Percentiles rank a stretch among this genome's conserved stretches.
Evolutionary conservation across 331 rosid genomes (phyloP).

Genomic region (Malus hybrid): DNA sequence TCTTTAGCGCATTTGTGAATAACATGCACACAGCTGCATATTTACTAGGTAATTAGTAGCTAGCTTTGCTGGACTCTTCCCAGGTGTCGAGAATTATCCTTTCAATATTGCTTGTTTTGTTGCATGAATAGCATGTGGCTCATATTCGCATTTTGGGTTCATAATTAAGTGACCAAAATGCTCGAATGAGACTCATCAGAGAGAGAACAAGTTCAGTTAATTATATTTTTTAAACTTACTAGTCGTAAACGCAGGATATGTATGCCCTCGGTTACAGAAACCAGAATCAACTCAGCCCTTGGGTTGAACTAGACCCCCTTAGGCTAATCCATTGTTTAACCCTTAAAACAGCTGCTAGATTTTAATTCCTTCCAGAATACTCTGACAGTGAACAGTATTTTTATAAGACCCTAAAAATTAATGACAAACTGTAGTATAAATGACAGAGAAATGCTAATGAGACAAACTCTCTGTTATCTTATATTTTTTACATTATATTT

Average conservation of each 20-base stretch:
- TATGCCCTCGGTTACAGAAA: neutral
- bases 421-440: neutral
- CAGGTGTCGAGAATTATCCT: constrained; percentile 6
- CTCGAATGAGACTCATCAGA: neutral
- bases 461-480: too few relatives aligned
- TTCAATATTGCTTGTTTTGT: neutral
- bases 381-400: neutral
- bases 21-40: neutral
- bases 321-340: neutral
- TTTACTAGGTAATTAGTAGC: neutral
- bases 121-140: constrained; percentile 21
- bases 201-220: neutral
- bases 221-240: neutral
- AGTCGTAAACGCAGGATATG: constrained; percentile 10
- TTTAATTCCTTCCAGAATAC: neutral
- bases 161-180: neutral
- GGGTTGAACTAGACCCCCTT: neutral
- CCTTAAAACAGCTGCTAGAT: neutral
- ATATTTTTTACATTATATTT: too few relatives aligned
- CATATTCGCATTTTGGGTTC: constrained; percentile 19
- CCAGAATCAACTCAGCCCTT: neutral
- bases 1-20: neutral
- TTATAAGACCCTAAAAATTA: neutral
- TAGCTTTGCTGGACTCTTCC: neutral
- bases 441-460: too few relatives aligned